A percentile compares a stretch with the other conserved stretches of the same genome.
phyloP scores from a whole-genome alignment of 345 rosid genomes.

The Eucalyptus viminalis region DNA sequence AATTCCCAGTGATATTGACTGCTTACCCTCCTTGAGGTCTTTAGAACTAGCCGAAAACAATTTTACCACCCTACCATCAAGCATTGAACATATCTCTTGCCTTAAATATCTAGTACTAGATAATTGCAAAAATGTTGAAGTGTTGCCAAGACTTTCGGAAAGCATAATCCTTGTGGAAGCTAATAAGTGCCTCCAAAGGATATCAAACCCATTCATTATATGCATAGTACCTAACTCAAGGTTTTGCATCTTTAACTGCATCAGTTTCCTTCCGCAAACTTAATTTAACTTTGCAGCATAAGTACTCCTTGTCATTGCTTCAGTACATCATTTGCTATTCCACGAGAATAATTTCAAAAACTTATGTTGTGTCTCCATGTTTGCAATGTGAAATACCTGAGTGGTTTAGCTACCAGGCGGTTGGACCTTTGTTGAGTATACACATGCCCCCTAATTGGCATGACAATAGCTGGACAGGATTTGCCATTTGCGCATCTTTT shows the following conservation, averaged over 20 bases:
- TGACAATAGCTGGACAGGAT: fast-evolving
- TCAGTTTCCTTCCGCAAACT: background rate
- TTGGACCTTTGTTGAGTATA: background rate
- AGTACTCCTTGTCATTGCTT: background rate
- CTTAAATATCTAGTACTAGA: background rate
- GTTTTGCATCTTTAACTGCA: background rate
- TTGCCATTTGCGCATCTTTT: background rate
- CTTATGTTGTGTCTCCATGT: background rate
- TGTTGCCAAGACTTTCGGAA: background rate
- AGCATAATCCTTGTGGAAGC: background rate
- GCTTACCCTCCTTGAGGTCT: background rate
- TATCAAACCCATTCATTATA: background rate
- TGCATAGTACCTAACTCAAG: background rate
- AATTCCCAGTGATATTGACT: background rate
- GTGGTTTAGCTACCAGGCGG: background rate
- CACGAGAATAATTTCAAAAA: fast-evolving
- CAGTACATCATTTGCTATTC: background rate
- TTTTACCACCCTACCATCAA: background rate
- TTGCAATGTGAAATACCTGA: background rate
- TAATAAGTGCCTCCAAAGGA: background rate
- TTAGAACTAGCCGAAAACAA: background rate
- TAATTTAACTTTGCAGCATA: background rate
- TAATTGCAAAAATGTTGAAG: background rate
- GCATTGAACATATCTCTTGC: background rate
- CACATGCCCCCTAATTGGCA: background rate